A percentile compares a stretch with the other conserved stretches of the same genome.
Evolutionary conservation across 2,329 filamentous ascomycete genomes (phyloP).

Genomic region (Knufia petricola): DNA sequence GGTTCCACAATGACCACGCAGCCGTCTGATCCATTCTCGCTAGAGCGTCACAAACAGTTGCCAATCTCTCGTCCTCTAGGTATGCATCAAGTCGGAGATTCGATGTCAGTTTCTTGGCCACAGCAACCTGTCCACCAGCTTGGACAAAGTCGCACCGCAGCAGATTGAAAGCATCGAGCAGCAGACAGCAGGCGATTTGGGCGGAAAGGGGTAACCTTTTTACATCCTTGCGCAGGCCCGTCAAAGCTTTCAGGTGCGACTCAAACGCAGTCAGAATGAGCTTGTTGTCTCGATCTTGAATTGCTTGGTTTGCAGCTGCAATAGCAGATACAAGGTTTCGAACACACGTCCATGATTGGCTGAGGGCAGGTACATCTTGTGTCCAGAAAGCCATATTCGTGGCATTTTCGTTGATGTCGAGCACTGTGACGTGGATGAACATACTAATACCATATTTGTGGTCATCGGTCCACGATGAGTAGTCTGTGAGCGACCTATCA

Average conservation of each 20-base stretch:
- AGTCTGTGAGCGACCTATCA: neutral
- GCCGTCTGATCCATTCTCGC: neutral
- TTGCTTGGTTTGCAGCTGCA: conserved; percentile 3
- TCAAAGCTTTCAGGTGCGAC: neutral
- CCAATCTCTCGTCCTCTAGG: neutral
- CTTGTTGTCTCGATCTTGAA: conserved; percentile 4
- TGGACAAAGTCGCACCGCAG: conserved; percentile 2
- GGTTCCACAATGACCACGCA: conserved; percentile 5
- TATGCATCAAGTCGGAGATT: neutral
- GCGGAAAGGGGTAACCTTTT: conserved; percentile 1
- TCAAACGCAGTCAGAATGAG: conserved; percentile 4
- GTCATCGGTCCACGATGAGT: conserved; percentile 4
- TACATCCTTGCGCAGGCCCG: neutral
- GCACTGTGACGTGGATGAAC: conserved; percentile 2
- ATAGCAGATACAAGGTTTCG: conserved; percentile 1
- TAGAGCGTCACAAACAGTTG: conserved; percentile 5
- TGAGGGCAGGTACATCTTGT: neutral
- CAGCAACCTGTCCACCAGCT: neutral
- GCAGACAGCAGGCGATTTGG: conserved; percentile 5
- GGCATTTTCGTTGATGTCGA: conserved; percentile 4
- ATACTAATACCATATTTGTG: conserved; percentile 7
- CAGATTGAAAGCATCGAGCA: conserved; percentile 5
- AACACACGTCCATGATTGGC: neutral
- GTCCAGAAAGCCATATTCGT: conserved; percentile 8
- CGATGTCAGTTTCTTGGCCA: neutral